Base-by-base conservation (phyloP, 805 yeast species). In the Metschnikowia corniflorae region DNA sequence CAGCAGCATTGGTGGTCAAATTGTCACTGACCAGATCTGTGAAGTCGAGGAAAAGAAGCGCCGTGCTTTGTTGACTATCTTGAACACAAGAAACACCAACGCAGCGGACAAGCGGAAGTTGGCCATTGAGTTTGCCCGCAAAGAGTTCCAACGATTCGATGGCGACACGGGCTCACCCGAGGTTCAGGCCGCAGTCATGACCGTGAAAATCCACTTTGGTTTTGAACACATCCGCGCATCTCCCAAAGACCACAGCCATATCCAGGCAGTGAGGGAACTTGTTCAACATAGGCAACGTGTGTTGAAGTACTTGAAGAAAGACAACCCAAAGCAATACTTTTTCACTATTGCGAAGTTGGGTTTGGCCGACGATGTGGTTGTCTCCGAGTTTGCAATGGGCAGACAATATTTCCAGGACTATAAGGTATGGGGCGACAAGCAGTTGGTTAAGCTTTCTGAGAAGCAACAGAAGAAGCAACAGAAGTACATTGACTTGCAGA, bases 81-180 rank as follows among this genome's bases (percentile, higher is more conserved):
- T 89, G 35, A 76, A 77, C 51, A 72, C 86, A 63, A 80, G 74
- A 60, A 89, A 89, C 61, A 73, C 93, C 17, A 71, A 72, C 47
- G 71, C 72, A 34, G 56, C 61, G 14, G 88, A 85, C 45, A 68
- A 70, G 39, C 67, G 72, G 51, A 75, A 77, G 46, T 57, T 76
- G 47, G 83, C 86, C 19, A 67, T 77, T 2, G 63, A 63, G 30
- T 58, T 82, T 30, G 96, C 97, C 1, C 71, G 78, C 33, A 64
- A 74, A 49, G 97, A 91, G 63, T 89, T 91, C 60, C 80, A 78
- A 50, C 73, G 95, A 53, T 71, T 74, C 46, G 87, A 80, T 30
- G 96, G 95, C 36, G 97, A 93, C 58, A 86, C 96, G 1, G 97
- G 95, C 3, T 86, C 96, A 2, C 79, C 95, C 36, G 97, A 91